Conservation (phyloP, 148 eudicot species). For the Rhododendron williamsianum region DNA sequence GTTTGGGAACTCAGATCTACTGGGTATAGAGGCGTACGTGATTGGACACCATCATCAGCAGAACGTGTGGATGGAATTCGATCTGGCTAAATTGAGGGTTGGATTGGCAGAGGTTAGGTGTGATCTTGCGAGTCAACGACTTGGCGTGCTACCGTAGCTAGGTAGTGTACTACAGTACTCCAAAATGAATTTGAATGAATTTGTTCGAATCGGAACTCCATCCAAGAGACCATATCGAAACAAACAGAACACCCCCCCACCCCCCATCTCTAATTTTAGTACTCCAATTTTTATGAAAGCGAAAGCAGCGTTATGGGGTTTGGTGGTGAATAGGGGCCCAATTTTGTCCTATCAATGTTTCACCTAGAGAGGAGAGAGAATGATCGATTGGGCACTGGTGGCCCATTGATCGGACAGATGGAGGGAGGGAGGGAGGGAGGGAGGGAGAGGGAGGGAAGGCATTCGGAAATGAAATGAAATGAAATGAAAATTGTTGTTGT, state of each 20-base stretch:
- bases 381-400: constrained; percentile 1
- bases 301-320: not conserved
- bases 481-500: not conserved
- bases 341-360: constrained; percentile 4
- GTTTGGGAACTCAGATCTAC: constrained; percentile 77
- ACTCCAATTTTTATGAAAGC: too few species aligned
- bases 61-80: constrained; percentile 89
- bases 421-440: not conserved
- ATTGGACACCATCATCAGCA: constrained; percentile 97
- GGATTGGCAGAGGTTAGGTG: constrained; percentile 76
- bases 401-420: constrained; percentile 18
- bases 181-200: too few species aligned
- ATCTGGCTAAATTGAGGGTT: constrained; percentile 62
- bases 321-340: not conserved
- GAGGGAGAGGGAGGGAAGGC: too few species aligned
- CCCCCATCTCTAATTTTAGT: too few species aligned
- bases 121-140: constrained; percentile 63
- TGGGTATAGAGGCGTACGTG: constrained; percentile 61
- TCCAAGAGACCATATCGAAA: too few species aligned
- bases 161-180: too few species aligned
- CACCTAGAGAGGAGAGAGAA: not conserved
- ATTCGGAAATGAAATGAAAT: not conserved
- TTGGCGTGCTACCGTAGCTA: constrained; percentile 35
- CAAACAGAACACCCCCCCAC: too few species aligned
- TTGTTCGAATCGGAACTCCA: too few species aligned